Conservation (phyloP, 352 stramenopile species). For the Phytophthora ramorum region DNA sequence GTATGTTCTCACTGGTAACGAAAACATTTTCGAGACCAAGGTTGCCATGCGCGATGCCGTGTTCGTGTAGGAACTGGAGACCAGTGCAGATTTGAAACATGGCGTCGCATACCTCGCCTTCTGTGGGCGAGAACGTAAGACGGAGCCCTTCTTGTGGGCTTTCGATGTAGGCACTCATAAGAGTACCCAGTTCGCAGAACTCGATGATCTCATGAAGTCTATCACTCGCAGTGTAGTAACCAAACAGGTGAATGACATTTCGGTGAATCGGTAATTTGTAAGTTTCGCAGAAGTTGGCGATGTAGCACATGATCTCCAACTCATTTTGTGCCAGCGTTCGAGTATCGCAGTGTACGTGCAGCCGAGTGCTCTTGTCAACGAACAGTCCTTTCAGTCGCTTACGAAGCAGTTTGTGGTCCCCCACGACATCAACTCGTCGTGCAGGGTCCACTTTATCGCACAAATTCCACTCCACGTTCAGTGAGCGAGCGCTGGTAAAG, state of each 20-base stretch:
- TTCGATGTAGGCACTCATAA: conserved; percentile 61
- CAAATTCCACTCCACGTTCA: conserved; percentile 74
- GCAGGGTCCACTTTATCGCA: conserved; percentile 65
- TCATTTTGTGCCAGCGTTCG: conserved; percentile 55
- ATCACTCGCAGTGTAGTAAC: conserved; percentile 56
- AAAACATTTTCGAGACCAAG: conserved; percentile 83
- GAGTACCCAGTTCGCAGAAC: conserved; percentile 65
- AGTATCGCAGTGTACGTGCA: conserved; percentile 47
- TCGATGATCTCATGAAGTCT: conserved; percentile 68
- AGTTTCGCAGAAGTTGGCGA: conserved; percentile 49
- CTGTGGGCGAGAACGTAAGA: conserved; percentile 41
- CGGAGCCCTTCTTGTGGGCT: conserved; percentile 50
- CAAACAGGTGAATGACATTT: conserved; percentile 62
- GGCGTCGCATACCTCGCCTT: conserved; percentile 54
- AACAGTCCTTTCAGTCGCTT: conserved; percentile 57
- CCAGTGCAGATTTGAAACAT: conserved; percentile 90
- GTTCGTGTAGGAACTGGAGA: conserved; percentile 58
- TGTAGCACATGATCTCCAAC: conserved; percentile 67
- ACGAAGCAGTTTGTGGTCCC: conserved; percentile 56
- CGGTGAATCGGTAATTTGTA: conserved; percentile 47
- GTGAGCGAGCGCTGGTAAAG: conserved; percentile 55
- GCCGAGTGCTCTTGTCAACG: conserved; percentile 61
- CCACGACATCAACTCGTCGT: conserved; percentile 60
- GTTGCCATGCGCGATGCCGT: conserved; percentile 72
- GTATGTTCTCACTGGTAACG: conserved; percentile 56